Percentiles rank a stretch among this genome's conserved stretches.
Evolutionary conservation across 352 stramenopile genomes (phyloP).

Genomic region (Globisporangium echinulatum): DNA sequence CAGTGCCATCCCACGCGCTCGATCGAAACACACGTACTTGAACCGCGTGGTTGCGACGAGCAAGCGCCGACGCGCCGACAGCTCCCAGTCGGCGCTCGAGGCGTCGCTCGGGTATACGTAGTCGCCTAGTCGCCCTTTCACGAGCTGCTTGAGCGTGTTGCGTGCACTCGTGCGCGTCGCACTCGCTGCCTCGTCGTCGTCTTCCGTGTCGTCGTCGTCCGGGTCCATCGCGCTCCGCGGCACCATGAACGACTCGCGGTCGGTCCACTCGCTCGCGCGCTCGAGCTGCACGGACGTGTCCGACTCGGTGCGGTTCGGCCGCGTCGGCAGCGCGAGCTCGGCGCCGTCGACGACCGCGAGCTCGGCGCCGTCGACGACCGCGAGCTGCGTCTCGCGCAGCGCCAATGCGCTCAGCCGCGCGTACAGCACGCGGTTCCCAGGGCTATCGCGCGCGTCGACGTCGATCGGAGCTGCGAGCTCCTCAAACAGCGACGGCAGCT

Average conservation of each 20-base stretch:
- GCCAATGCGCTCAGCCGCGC: constrained; percentile 46
- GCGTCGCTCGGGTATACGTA: constrained; percentile 70
- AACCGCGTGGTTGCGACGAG: constrained; percentile 65
- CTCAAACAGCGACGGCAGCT: constrained; percentile 31
- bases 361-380: neutral
- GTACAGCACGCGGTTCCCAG: constrained; percentile 64
- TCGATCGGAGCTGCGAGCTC: constrained; percentile 42
- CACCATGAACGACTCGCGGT: constrained; percentile 27
- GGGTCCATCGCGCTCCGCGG: constrained; percentile 15
- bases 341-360: constrained; percentile 1
- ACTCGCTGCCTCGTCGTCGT: neutral
- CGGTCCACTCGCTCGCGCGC: constrained; percentile 25
- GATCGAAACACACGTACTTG: constrained; percentile 33
- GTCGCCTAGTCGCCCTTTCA: constrained; percentile 48
- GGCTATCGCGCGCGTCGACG: constrained; percentile 23
- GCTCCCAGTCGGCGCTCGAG: constrained; percentile 47
- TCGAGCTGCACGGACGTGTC: constrained; percentile 35
- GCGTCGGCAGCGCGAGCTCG: constrained; percentile 5
- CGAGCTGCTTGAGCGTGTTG: constrained; percentile 54
- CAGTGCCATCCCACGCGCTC: too few relatives aligned
- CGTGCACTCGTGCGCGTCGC: constrained; percentile 2
- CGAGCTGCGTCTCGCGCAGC: constrained; percentile 29
- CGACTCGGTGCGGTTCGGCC: constrained; percentile 22
- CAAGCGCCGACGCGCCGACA: constrained; percentile 42
- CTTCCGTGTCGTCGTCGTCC: constrained; percentile 21